Base-by-base conservation (phyloP, 2,329 filamentous ascomycete genomes). In the Massarina eburnea region DNA sequence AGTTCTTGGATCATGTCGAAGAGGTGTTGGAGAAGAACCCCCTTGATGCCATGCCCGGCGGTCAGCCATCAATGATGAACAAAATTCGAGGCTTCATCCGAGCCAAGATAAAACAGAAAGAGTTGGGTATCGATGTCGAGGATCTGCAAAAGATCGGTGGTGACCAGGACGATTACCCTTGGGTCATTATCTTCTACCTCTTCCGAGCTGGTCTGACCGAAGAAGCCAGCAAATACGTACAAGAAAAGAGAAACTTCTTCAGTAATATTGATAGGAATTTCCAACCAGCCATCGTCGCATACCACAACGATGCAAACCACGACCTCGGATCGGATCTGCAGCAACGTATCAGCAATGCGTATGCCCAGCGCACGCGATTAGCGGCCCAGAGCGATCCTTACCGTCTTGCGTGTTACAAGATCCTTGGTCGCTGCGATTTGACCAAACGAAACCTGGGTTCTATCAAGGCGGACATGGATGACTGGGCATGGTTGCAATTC, bases 371-470 rank as follows among this genome's bases (percentile, higher is more conserved):
- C 36, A 81, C 85, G 20, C 86, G 89, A 54, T 89, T 95, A 61
- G 89, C 89, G 1, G 88, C 89, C 1, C 89, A 91, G 64, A 88
- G 89, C 1, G 94, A 99, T 67, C 94, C 94, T 20, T 99, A 95
- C 75, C 85, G 91, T 43, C 91, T 96, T 84, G 91, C 92, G 38
- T 96, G 94, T 70, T 97, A 97, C 79, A 97, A 99, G 78, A 85
- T 99, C 51, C 87, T 99, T 58, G 94, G 95, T 36, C 90, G 83
- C 39, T 85, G 82, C 62, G 83, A 86, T 52, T 72, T 85, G 47
- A 74, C 71, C 38, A 75, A 77, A 34, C 75, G 81, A 43, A 81
- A 73, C 48, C 69, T 86, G 27, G 81, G 83, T 35, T 72, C 74
- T 4, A 76, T 85, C 49, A 79, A 74, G 33, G 80, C 81, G 61